phyloP scores from a whole-genome alignment of 371 early-diverging fungal genomes.

The Lichtheimia corymbifera region DNA sequence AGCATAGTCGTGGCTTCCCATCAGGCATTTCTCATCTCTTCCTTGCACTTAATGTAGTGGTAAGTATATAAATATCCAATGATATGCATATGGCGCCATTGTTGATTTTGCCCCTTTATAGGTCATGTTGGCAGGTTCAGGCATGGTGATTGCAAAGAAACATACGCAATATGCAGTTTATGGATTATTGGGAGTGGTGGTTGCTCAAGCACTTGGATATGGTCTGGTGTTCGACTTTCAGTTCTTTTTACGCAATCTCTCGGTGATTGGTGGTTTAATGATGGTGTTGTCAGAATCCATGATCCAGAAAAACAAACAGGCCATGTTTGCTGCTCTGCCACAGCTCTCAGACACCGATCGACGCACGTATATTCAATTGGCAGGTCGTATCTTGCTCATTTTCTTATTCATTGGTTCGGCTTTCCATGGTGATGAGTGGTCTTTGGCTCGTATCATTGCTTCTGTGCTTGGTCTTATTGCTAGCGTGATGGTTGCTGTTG shows the following conservation, averaged over 20 bases:
- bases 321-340: conserved; percentile 86
- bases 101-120: conserved; percentile 3
- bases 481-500: conserved; percentile 90
- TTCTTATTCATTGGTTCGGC: conserved; percentile 85
- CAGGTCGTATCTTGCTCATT: conserved; percentile 87
- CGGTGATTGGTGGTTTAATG: conserved; percentile 86
- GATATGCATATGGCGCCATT: not conserved
- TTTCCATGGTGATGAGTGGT: conserved; percentile 73
- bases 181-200: conserved; percentile 73
- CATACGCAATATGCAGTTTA: conserved; percentile 78
- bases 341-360: conserved; percentile 74
- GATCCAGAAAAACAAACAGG: conserved; percentile 20
- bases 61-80: conserved; percentile 31
- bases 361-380: conserved; percentile 80
- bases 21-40: conserved; percentile 75
- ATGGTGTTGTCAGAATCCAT: conserved; percentile 81
- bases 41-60: conserved; percentile 71
- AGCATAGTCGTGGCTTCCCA: conserved; percentile 74
- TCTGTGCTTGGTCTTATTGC: conserved; percentile 73
- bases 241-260: conserved; percentile 88
- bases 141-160: conserved; percentile 74
- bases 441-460: conserved; percentile 64
- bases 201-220: conserved; percentile 87
- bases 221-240: conserved; percentile 83
- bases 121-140: conserved; percentile 79